phyloP scores from a whole-genome alignment of 768 basidiomycete species.

The Dioszegia aurantiaca region DNA sequence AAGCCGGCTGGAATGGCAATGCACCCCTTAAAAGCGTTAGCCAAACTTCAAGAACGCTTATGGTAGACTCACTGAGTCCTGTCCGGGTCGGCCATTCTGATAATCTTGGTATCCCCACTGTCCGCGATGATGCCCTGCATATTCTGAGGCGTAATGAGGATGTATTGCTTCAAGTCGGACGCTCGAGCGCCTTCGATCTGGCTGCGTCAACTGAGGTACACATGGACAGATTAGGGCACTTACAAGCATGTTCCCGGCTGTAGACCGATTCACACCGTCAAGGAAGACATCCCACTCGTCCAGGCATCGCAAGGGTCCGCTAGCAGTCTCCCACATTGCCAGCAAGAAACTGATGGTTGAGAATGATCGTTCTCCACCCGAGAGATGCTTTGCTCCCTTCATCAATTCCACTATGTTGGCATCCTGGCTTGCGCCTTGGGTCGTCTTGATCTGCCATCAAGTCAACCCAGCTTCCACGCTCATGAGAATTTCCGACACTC shows the following conservation, averaged over 20 bases:
- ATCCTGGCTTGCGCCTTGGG: background rate
- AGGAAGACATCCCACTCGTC: constrained; percentile 99
- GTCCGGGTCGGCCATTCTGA: constrained; percentile 44
- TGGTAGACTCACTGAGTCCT: constrained; percentile 9
- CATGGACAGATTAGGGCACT: constrained; percentile 8
- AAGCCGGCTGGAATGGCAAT: background rate
- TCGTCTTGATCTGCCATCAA: background rate
- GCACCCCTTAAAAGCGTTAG: background rate
- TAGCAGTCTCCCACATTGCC: constrained; percentile 94
- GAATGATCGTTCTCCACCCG: constrained; percentile 95
- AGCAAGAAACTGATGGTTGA: constrained; percentile 89
- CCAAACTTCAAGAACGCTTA: background rate
- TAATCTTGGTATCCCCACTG: constrained; percentile 33
- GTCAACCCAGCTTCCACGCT: too few species aligned
- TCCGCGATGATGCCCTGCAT: constrained; percentile 36
- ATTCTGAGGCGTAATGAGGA: constrained; percentile 87
- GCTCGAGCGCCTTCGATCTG: constrained; percentile 88
- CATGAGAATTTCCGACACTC: too few species aligned
- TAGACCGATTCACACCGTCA: constrained; percentile 61
- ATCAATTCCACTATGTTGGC: background rate
- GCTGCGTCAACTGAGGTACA: background rate
- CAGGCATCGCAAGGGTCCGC: constrained; percentile 90
- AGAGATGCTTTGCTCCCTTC: constrained; percentile 51
- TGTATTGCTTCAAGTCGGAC: constrained; percentile 84
- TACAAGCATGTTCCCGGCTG: constrained; percentile 95